These are phyloP conservation scores for Avena sativa DNA, from an alignment of 176 grass and related monocot genomes.

Conservation along the genomic window DNA sequence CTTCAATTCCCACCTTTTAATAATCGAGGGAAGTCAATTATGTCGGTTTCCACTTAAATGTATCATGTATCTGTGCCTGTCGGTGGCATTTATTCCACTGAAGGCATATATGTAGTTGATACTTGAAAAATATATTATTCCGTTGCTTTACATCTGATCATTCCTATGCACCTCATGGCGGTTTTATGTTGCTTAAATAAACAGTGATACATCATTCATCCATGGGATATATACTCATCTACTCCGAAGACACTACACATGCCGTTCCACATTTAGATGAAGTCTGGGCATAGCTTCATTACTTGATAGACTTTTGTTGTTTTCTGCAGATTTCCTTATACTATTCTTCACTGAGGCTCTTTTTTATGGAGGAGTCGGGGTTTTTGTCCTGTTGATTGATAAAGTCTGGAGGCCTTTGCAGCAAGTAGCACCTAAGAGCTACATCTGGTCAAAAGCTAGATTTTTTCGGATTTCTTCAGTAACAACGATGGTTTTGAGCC, in stretches of 20 bases:
- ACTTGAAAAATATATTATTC: not conserved
- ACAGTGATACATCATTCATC: constrained; percentile 20
- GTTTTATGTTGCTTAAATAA: constrained; percentile 12
- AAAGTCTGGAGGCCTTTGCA: constrained; percentile 79
- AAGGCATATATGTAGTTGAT: not conserved
- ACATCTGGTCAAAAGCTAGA: constrained; percentile 65
- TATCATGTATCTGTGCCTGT: not conserved
- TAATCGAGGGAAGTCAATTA: constrained; percentile 22
- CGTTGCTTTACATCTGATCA: not conserved
- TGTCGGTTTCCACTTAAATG: not conserved
- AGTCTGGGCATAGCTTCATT: constrained; percentile 15
- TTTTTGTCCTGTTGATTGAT: constrained; percentile 89
- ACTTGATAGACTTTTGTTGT: constrained; percentile 32
- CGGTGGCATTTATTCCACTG: constrained; percentile 1
- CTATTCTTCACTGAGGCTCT: constrained; percentile 98
- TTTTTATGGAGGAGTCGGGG: constrained; percentile 82
- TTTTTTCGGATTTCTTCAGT: constrained; percentile 87
- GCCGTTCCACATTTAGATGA: not conserved
- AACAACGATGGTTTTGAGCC: constrained; percentile 76
- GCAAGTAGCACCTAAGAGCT: constrained; percentile 59
- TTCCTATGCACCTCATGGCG: not conserved
- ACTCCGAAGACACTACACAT: not conserved
- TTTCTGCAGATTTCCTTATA: constrained; percentile 94
- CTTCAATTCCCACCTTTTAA: constrained; percentile 20
- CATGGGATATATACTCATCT: not conserved